Conservation (phyloP, 1,284 basidiomycete species). For the Macrocystidia cucumis region DNA sequence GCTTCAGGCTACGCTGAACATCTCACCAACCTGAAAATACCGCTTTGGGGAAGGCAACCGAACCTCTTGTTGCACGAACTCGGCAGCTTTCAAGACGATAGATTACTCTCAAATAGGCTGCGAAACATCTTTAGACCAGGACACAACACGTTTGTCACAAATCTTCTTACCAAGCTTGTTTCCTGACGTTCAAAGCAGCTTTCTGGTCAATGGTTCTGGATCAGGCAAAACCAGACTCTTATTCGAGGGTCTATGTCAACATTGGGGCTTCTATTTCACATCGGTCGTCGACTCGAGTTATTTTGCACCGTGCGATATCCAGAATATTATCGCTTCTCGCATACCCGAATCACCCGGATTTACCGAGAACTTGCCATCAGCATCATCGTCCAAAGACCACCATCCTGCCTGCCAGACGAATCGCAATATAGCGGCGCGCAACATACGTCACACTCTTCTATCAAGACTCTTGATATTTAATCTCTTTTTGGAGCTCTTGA, state of each 20-base stretch:
- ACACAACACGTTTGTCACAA: conserved; percentile 28
- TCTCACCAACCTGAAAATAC: conserved; percentile 20
- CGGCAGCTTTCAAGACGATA: conserved; percentile 24
- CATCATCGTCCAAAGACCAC: conserved; percentile 20
- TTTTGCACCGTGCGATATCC: conserved; percentile 30
- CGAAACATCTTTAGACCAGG: conserved; percentile 32
- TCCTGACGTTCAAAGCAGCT: conserved; percentile 16
- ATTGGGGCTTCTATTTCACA: conserved; percentile 38
- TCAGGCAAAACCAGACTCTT: conserved; percentile 36
- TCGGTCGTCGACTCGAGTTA: conserved; percentile 29
- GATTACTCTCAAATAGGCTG: conserved; percentile 19
- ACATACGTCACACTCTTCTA: conserved; percentile 27
- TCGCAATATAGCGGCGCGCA: conserved; percentile 22
- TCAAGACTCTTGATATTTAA: conserved; percentile 28
- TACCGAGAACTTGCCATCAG: conserved; percentile 18
- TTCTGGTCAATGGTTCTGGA: conserved; percentile 36
- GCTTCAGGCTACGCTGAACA: conserved; percentile 11
- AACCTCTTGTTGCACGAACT: conserved; percentile 29
- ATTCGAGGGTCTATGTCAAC: conserved; percentile 31
- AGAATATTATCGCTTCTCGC: conserved; percentile 25
- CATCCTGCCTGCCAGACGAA: conserved; percentile 23
- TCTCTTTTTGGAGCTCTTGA: conserved; percentile 25
- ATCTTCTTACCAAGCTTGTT: background rate
- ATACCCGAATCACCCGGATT: conserved; percentile 25
- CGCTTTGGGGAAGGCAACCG: conserved; percentile 25